phyloP scores from a whole-genome alignment of 2,329 filamentous ascomycete genomes.

The Ophiostoma sp. region DNA sequence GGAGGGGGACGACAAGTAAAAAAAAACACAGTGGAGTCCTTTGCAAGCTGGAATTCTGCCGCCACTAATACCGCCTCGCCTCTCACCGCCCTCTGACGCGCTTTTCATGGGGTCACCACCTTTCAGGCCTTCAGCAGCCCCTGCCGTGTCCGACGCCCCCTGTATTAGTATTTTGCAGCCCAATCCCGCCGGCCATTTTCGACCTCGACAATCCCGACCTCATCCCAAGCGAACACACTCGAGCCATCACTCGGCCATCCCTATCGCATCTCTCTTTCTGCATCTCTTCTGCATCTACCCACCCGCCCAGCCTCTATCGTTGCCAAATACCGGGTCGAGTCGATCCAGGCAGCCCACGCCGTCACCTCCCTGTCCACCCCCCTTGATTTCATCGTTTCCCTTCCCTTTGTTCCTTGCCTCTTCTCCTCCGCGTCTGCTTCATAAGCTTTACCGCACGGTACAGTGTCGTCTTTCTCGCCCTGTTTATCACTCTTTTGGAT shows the following conservation, averaged over 20 bases:
- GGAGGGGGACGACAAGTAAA: conserved; percentile 22
- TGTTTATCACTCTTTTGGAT: conserved; percentile 7
- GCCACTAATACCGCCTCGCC: background rate
- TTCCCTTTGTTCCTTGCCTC: background rate
- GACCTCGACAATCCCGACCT: background rate
- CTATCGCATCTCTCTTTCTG: background rate
- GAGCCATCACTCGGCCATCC: background rate
- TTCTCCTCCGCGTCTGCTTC: conserved; percentile 4
- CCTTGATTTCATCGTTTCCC: background rate
- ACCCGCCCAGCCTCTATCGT: background rate
- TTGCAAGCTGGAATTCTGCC: conserved; percentile 13
- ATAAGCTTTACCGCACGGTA: background rate
- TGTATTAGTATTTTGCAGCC: background rate
- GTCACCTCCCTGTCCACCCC: background rate
- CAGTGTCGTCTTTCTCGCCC: conserved; percentile 12
- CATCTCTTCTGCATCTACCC: background rate
- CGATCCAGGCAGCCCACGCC: conserved; percentile 8
- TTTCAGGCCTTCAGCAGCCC: background rate
- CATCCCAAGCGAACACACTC: background rate
- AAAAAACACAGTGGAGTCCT: conserved; percentile 20
- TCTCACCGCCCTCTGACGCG: conserved; percentile 10
- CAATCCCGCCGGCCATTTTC: background rate
- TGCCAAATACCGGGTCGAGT: background rate
- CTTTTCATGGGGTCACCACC: background rate
- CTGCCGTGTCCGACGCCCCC: background rate